Evolutionary conservation across 768 basidiomycete genomes (phyloP), one percentile per base, ranked within the genome.

Genomic region (Mrakia hoshinonis): DNA sequence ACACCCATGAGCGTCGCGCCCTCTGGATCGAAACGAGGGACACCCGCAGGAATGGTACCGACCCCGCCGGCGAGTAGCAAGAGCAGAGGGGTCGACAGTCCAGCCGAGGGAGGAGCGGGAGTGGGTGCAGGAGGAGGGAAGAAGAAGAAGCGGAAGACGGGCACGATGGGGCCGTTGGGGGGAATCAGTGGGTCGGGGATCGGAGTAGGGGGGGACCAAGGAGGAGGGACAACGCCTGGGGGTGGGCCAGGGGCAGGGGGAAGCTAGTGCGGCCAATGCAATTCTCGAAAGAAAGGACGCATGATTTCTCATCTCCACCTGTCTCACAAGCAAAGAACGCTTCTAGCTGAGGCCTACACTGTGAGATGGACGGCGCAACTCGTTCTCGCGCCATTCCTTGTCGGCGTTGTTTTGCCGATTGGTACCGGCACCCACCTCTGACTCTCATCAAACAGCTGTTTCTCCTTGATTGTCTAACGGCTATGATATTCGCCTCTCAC

Each of bases 31-130:
- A 29, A 47, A 47, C 13, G 69, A 36, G 24, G 47, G 36, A 38
- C 60, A 62, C 60, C 47, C 15, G 60, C 31, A 11, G 68, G 69
- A 12, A 70, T 70, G 63, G 69, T 63, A 22, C 69, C 69, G 18
- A 70, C 69, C 5, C 69, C 69, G 13, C 69, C 69, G 49, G 6
- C 62, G 24, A 70, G 55, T 5, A 9, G 22, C 43, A 67, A 67
- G 39, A 54, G 38, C 38, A 68, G 26, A n/a, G 67, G 67, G 39
- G 47, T 26, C 24, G 24, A 39, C 22, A 29, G 10, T 43, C 39
- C 62, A 39, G 46, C 34, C 5, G 62, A 48, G 24, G 62, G n/a
- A 12, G 62, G 62, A 6, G 20, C 18, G 20, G 60, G 60, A 3
- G 36, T 9, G 18, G 60, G 60, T 43, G 43, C 43, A n/a, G 60